phyloP scores from a whole-genome alignment of 371 early-diverging fungal species.

The Parasitella parasitica region DNA sequence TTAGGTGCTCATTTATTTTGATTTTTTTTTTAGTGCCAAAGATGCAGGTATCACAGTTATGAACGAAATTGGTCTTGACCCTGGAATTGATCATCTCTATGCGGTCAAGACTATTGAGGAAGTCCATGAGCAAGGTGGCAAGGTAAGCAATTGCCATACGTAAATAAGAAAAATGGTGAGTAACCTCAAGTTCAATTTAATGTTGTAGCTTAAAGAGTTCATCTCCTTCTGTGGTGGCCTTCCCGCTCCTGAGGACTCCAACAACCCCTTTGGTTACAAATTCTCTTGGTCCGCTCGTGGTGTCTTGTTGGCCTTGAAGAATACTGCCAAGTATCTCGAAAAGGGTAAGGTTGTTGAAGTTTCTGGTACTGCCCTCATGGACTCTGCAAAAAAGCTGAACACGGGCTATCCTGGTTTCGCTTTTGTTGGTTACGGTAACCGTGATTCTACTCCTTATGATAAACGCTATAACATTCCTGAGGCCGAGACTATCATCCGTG shows the following conservation, averaged over 20 bases:
- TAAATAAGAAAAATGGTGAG: background rate
- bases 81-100: conserved; percentile 93
- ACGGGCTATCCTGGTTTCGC: conserved; percentile 88
- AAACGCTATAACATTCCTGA: conserved; percentile 95
- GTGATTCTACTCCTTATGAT: conserved; percentile 94
- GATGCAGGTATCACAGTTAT: conserved; percentile 79
- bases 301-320: conserved; percentile 92
- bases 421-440: conserved; percentile 91
- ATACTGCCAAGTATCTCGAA: conserved; percentile 86
- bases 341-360: conserved; percentile 92
- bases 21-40: conserved; percentile 61
- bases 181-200: background rate
- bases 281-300: conserved; percentile 98
- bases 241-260: conserved; percentile 96
- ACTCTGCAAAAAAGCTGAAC: conserved; percentile 83
- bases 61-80: conserved; percentile 95
- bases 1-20: background rate
- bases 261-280: conserved; percentile 98
- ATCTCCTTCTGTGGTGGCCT: conserved; percentile 98
- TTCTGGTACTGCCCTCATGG: conserved; percentile 85
- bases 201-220: conserved; percentile 71
- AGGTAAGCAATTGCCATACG: conserved; percentile 44
- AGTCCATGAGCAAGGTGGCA: conserved; percentile 86
- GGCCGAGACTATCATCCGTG: conserved; percentile 91
- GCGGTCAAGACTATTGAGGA: conserved; percentile 86